These are phyloP conservation scores for Hysterium pulicare DNA, from an alignment of 2,329 filamentous ascomycete species.

Conservation along the genomic window DNA sequence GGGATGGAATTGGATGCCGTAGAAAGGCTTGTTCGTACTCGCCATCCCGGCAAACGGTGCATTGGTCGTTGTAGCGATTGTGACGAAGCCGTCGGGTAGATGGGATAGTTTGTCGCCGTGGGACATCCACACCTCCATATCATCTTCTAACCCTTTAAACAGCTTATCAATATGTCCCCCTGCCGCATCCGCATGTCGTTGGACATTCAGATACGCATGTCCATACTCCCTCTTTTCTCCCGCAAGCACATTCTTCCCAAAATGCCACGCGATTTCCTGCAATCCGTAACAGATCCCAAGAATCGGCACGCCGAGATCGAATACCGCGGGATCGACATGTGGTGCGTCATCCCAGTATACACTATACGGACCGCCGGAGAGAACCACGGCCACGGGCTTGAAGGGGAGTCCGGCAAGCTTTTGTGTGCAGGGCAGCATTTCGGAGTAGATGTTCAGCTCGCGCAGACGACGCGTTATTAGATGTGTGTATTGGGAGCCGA, in stretches of 20 bases:
- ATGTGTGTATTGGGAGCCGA: conserved; percentile 70
- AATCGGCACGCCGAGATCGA: conserved; percentile 66
- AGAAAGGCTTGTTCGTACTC: conserved; percentile 67
- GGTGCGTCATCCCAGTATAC: conserved; percentile 78
- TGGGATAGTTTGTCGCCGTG: conserved; percentile 81
- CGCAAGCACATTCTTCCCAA: conserved; percentile 64
- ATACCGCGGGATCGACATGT: conserved; percentile 78
- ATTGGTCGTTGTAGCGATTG: conserved; percentile 72
- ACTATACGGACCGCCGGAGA: conserved; percentile 69
- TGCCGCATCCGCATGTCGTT: conserved; percentile 52
- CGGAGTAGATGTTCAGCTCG: conserved; percentile 76
- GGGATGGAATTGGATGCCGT: conserved; percentile 85
- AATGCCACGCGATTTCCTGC: conserved; percentile 72
- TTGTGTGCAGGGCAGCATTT: conserved; percentile 84
- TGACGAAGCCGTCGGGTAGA: conserved; percentile 69
- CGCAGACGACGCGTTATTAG: conserved; percentile 73
- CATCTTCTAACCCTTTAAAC: conserved; percentile 71
- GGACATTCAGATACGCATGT: conserved; percentile 62
- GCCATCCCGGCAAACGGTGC: conserved; percentile 77
- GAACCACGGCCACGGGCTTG: conserved; percentile 80
- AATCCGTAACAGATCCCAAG: conserved; percentile 63
- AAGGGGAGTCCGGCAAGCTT: conserved; percentile 73
- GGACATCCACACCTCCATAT: conserved; percentile 77
- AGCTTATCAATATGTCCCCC: conserved; percentile 71
- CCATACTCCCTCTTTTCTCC: conserved; percentile 70